Percentiles rank a stretch among this genome's conserved stretches.
These are phyloP conservation scores for Asterophora parasitica DNA, from an alignment of 768 basidiomycete species.

Conservation along the genomic window DNA sequence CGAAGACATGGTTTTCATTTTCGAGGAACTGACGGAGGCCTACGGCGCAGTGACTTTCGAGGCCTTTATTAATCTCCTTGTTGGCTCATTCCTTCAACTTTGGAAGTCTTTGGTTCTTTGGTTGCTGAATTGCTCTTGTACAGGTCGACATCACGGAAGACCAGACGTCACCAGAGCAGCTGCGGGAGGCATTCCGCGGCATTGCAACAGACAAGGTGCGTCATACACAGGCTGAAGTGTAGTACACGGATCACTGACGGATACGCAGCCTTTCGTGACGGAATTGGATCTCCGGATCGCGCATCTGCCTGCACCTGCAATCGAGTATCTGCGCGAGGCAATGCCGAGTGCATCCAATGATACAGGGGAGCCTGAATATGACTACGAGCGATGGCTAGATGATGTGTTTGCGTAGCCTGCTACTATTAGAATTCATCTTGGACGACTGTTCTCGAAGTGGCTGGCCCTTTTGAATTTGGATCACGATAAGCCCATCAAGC, in stretches of 20 bases:
- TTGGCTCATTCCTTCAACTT: constrained; percentile 28
- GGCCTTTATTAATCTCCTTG: constrained; percentile 91
- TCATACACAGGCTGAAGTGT: background rate
- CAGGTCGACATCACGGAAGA: constrained; percentile 97
- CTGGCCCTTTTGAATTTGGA: background rate
- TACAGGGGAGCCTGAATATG: constrained; percentile 63
- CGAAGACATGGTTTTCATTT: constrained; percentile 82
- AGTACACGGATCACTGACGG: constrained; percentile 9
- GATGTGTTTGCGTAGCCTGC: constrained; percentile 59
- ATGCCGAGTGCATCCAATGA: constrained; percentile 62
- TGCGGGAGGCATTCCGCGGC: constrained; percentile 89
- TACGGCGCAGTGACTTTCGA: constrained; percentile 91
- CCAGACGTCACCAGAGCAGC: constrained; percentile 87
- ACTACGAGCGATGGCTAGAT: constrained; percentile 80
- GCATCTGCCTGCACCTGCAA: constrained; percentile 65
- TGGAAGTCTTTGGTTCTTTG: constrained; percentile 2
- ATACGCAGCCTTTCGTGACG: constrained; percentile 78
- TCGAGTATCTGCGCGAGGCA: constrained; percentile 77
- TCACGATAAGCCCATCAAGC: constrained; percentile 16
- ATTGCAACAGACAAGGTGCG: constrained; percentile 86
- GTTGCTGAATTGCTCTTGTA: background rate
- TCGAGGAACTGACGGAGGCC: constrained; percentile 69
- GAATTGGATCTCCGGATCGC: constrained; percentile 89
- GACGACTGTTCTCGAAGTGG: background rate
- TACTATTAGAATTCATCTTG: constrained; percentile 8